A percentile compares a stretch with the other conserved stretches of the same genome.
phyloP scores from a whole-genome alignment of 208 protist genomes.

The Trypanosoma mega region DNA sequence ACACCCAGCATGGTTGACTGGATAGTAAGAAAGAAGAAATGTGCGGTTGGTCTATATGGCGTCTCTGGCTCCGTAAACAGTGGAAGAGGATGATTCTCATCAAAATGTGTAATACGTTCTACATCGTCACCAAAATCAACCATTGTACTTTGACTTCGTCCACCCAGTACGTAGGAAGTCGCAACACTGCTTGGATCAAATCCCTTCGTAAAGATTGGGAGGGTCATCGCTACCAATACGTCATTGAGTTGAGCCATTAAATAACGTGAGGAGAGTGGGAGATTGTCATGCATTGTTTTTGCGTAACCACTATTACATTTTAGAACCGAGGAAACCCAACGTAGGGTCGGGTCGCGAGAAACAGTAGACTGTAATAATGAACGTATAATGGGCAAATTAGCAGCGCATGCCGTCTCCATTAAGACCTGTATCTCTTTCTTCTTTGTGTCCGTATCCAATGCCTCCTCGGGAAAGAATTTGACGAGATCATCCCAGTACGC shows the following conservation, averaged over 20 bases:
- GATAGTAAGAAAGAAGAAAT: conserved; percentile 83
- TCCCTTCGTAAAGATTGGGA: conserved; percentile 53
- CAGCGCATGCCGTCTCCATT: conserved; percentile 39
- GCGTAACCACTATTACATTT: conserved; percentile 72
- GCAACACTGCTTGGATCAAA: conserved; percentile 41
- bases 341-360: conserved; percentile 65
- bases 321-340: conserved; percentile 65
- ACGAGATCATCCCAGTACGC: conserved; percentile 38
- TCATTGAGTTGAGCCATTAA: conserved; percentile 82
- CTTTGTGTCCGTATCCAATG: too few species aligned
- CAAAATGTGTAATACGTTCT: conserved; percentile 78
- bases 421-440: conserved; percentile 46
- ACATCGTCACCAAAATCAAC: conserved; percentile 56
- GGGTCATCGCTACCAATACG: conserved; percentile 64
- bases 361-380: conserved; percentile 50
- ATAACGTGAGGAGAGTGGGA: conserved; percentile 70
- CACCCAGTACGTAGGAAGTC: conserved; percentile 60
- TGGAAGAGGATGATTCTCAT: conserved; percentile 58
- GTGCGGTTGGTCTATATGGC: conserved; percentile 63
- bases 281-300: conserved; percentile 77
- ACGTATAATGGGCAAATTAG: conserved; percentile 59
- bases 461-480: conserved; percentile 44
- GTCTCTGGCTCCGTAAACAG: conserved; percentile 19
- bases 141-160: conserved; percentile 32
- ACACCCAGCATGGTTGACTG: conserved; percentile 55